phyloP scores from a whole-genome alignment of 169 alveolate genomes.

The Eimeria sp. region DNA sequence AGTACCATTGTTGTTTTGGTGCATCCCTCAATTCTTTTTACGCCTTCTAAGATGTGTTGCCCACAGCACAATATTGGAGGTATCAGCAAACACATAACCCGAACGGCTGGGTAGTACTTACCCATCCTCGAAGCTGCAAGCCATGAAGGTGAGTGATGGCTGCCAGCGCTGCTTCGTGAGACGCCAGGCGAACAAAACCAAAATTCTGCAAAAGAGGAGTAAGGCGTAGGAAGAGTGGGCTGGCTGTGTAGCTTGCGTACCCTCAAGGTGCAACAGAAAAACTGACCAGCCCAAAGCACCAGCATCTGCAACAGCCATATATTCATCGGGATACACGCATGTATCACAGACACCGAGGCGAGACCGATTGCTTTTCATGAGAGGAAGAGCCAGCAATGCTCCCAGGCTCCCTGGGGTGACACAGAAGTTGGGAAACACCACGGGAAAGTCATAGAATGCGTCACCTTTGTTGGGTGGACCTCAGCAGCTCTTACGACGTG shows the following conservation, averaged over 20 bases:
- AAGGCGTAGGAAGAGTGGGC: background rate
- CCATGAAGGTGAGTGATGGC: slow-evolving; percentile 65
- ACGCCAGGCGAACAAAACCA: slow-evolving; percentile 66
- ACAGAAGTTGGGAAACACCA: background rate
- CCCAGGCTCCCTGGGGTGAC: background rate
- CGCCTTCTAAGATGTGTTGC: background rate
- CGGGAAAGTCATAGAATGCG: background rate
- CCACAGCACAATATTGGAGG: background rate
- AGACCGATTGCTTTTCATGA: background rate
- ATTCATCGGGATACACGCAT: background rate
- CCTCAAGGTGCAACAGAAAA: background rate
- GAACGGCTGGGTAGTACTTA: background rate
- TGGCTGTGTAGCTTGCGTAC: background rate
- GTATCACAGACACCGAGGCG: background rate
- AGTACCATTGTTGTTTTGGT: background rate
- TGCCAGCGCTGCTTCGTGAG: slow-evolving; percentile 73
- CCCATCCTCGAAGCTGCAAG: slow-evolving; percentile 57
- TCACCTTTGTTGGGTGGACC: slow-evolving; percentile 72
- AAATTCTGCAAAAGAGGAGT: slow-evolving; percentile 7
- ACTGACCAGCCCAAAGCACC: background rate
- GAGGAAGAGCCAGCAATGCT: background rate
- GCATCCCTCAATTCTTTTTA: background rate
- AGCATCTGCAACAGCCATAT: background rate
- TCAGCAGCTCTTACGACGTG: slow-evolving; percentile 58
- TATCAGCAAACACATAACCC: background rate